Evolutionary conservation across 768 basidiomycete genomes (phyloP).

Genomic region (Harrya chromipes): DNA sequence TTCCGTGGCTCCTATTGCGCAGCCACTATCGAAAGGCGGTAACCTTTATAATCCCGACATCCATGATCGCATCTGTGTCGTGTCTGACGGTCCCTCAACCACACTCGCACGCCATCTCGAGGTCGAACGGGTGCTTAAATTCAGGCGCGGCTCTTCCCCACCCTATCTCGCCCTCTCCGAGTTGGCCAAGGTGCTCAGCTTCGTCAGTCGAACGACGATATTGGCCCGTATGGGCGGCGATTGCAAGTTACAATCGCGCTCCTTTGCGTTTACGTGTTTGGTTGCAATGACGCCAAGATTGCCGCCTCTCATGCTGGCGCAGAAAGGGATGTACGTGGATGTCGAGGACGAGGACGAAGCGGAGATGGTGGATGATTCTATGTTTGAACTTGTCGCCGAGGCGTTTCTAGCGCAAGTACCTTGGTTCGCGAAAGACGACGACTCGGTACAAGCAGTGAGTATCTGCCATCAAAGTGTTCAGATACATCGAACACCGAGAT

Average conservation of each 20-base stretch:
- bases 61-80: slow-evolving; percentile 9
- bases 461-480: too few species aligned
- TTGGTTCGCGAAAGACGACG: slow-evolving; percentile 2
- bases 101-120: slow-evolving; percentile 1
- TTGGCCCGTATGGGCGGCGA: slow-evolving; percentile 6
- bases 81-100: neutral
- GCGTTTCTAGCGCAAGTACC: slow-evolving; percentile 5
- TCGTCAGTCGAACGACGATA: slow-evolving; percentile 8
- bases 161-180: slow-evolving; percentile 1
- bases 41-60: slow-evolving; percentile 8
- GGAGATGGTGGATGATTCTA: slow-evolving; percentile 1
- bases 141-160: neutral
- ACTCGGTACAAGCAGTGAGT: slow-evolving; percentile 7
- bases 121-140: slow-evolving; percentile 14
- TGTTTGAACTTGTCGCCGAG: slow-evolving; percentile 13
- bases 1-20: slow-evolving; percentile 2
- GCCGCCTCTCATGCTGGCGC: neutral
- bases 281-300: slow-evolving; percentile 4
- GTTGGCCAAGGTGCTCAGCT: slow-evolving; percentile 3
- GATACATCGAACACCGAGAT: too few species aligned
- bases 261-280: slow-evolving; percentile 14
- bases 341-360: neutral
- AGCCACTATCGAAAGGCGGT: neutral
- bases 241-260: slow-evolving; percentile 14
- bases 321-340: neutral